Base-by-base conservation (phyloP, 1,284 basidiomycete species). In the Phenoliferia sp. region DNA sequence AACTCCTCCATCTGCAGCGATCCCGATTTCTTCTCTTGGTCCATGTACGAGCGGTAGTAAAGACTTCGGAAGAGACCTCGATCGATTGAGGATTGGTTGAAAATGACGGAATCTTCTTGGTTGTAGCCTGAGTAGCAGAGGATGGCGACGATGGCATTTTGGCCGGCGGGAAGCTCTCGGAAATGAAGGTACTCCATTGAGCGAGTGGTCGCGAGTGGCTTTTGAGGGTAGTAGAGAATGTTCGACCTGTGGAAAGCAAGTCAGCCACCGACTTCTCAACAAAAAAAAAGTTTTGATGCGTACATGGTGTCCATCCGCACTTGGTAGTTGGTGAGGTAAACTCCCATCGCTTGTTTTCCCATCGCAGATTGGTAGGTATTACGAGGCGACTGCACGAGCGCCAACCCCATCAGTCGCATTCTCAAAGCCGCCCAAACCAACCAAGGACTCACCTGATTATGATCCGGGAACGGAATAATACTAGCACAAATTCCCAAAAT, bases 281-380 rank as follows among this genome's bases (percentile, higher is more conserved):
- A 52, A 52, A 26, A 6, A 6, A 52, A 22, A 19, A 44, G 39
- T 22, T n/a, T n/a, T n/a, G 39, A 22, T 19, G 48, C 48, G 48
- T 26, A 52, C 93, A 96, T 95, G n/a, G 94, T 93, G 81, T 96
- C 92, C 93, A 98, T 79, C 60, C 96, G 90, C 73, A 94, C 89
- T 75, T 95, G 86, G 84, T 95, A 97, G 81, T 99, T 99, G 39
- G 95, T 98, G 59, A 98, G 85, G 81, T 91, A 96, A 71, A 98
- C 92, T 63, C 95, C 95, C 94, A 98, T 98, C 5, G 95, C 95
- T 85, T 99, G 95, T 82, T 99, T 99, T 78, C 95, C 95, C 95
- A 99, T 99, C 64, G 95, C 96, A 59, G 93, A 95, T 81, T 97
- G 94, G 77, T 99, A 99, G 4, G 95, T 98, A 78, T 99, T 99